Evolutionary conservation across 2,329 filamentous ascomycete species (phyloP).

Genomic region (Phyllosticta citriasiana): DNA sequence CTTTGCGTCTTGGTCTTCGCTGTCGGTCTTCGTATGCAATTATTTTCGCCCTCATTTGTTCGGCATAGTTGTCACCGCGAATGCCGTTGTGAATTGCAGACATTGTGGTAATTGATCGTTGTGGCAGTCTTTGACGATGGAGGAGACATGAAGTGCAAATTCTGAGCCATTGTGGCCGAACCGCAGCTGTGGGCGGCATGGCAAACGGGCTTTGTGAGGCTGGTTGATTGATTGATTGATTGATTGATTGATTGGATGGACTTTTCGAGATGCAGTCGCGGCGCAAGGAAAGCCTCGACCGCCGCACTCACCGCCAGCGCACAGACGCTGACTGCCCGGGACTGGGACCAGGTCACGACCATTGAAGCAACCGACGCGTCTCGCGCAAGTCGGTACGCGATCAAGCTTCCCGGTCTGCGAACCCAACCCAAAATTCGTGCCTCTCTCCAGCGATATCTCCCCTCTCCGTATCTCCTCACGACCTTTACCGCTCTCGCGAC

Average conservation of each 20-base stretch:
- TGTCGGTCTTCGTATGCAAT: not conserved
- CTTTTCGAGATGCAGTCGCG: not conserved
- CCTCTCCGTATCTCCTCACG: not conserved
- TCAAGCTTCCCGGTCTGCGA: not conserved
- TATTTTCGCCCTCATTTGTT: not conserved
- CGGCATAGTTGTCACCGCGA: slow-evolving; percentile 28
- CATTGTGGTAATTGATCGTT: slow-evolving; percentile 46
- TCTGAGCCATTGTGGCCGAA: not conserved
- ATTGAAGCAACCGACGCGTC: not conserved
- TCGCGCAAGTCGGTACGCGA: not conserved
- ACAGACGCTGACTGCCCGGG: not conserved
- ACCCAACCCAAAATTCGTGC: not conserved
- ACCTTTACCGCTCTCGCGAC: not conserved
- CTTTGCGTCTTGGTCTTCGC: not conserved
- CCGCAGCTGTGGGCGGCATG: not conserved
- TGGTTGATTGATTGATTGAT: no score
- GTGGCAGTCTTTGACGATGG: not conserved
- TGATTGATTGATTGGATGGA: no score
- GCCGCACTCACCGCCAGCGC: not conserved
- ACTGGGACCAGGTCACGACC: not conserved
- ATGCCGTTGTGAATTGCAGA: slow-evolving; percentile 62
- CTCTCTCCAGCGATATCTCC: not conserved
- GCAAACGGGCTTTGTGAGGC: not conserved
- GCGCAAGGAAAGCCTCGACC: not conserved
- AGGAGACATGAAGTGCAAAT: not conserved